Evolutionary conservation across 2,329 filamentous ascomycete genomes (phyloP).

Genomic region (Colletotrichum sp.): DNA sequence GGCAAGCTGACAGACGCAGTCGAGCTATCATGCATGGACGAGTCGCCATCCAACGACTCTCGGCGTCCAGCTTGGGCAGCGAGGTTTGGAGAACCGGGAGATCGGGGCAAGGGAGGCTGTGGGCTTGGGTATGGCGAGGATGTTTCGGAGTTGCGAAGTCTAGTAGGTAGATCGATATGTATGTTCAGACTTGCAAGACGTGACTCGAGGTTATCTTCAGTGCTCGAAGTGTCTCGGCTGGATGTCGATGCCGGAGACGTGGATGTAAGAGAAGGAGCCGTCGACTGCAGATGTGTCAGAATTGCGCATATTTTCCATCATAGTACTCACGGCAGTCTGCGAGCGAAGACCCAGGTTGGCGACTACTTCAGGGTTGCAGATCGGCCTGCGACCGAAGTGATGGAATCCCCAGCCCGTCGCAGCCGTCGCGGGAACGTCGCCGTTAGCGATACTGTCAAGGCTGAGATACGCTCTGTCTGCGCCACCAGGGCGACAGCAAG

Average conservation of each 20-base stretch:
- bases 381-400: conserved; percentile 44
- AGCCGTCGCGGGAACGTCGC: conserved; percentile 54
- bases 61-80: neutral
- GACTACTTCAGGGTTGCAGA: conserved; percentile 43
- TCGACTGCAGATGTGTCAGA: neutral
- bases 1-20: neutral
- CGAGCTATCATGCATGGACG: neutral
- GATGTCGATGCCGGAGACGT: neutral
- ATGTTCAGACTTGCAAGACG: neutral
- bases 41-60: neutral
- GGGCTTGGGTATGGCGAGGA: neutral
- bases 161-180: neutral
- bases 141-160: neutral
- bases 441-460: conserved; percentile 53
- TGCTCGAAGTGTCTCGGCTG: neutral
- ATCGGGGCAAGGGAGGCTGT: conserved; percentile 8
- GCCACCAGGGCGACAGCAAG: conserved; percentile 49
- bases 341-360: conserved; percentile 44
- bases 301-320: no score
- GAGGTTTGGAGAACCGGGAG: conserved; percentile 1
- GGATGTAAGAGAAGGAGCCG: neutral
- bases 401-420: conserved; percentile 60
- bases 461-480: conserved; percentile 53
- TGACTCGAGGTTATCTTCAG: neutral
- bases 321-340: conserved; percentile 37